Evolutionary conservation across 192 early-diverging fungal species (phyloP).

Genomic region (Backusella liffmaniae): DNA sequence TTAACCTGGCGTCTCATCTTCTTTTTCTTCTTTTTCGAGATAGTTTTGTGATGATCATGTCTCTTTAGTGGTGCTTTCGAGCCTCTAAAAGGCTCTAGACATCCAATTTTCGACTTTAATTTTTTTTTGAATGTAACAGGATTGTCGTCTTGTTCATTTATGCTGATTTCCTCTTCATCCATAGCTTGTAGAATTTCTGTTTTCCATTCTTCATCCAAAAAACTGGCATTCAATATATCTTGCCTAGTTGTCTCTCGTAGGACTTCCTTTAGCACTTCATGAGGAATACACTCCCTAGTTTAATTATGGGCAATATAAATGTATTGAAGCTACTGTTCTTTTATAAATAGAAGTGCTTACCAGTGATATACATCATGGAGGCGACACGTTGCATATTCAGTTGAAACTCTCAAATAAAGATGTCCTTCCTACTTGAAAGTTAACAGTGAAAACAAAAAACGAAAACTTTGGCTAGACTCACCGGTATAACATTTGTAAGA

Average conservation of each 20-base stretch:
- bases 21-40: background rate
- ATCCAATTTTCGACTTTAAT: background rate
- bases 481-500: too few species aligned
- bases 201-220: background rate
- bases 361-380: background rate
- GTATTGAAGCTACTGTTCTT: too few species aligned
- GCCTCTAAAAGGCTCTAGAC: background rate
- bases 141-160: background rate
- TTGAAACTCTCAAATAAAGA: too few species aligned
- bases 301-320: background rate
- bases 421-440: too few species aligned
- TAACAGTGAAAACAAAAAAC: background rate
- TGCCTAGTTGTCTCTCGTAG: background rate
- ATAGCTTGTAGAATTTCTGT: background rate
- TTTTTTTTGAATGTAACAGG: background rate
- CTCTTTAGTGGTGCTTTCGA: background rate
- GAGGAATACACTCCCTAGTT: background rate
- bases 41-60: background rate
- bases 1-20: background rate
- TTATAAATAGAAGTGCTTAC: background rate
- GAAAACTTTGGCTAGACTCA: background rate
- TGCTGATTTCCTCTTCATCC: background rate
- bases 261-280: background rate
- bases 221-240: background rate
- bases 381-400: too few species aligned